Evolutionary conservation across 345 rosid species (phyloP).

Genomic region (Adansonia digitata): DNA sequence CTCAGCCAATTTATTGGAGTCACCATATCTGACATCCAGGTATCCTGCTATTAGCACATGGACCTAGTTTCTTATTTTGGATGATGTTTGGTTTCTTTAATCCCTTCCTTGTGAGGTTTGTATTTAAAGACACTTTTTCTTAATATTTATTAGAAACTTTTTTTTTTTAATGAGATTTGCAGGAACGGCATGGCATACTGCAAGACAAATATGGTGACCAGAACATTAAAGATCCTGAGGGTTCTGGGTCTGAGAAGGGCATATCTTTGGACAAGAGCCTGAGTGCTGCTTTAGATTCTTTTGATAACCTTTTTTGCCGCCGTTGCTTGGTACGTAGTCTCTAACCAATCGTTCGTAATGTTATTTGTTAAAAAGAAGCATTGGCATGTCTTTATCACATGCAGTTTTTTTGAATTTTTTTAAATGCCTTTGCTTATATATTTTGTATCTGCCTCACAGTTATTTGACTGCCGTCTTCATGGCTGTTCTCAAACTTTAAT

Average conservation of each 20-base stretch:
- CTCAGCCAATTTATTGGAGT: slow-evolving; percentile 69
- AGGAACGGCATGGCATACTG: slow-evolving; percentile 72
- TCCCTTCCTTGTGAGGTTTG: background rate
- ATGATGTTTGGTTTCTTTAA: background rate
- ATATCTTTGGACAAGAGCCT: slow-evolving; percentile 74
- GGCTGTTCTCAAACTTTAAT: slow-evolving; percentile 91
- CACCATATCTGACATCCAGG: slow-evolving; percentile 64
- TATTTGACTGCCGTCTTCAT: slow-evolving; percentile 97
- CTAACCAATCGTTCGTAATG: slow-evolving; percentile 11
- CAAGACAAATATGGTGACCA: slow-evolving; percentile 47
- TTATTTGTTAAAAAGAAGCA: background rate
- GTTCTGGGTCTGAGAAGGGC: slow-evolving; percentile 46
- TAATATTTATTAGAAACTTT: slow-evolving; percentile 13
- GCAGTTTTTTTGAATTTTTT: slow-evolving; percentile 13
- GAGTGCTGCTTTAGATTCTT: slow-evolving; percentile 89
- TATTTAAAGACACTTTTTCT: background rate
- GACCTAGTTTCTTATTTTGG: slow-evolving; percentile 16
- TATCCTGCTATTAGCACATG: slow-evolving; percentile 19
- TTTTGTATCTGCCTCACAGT: slow-evolving; percentile 44
- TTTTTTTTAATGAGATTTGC: slow-evolving; percentile 25
- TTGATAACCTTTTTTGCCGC: slow-evolving; percentile 97
- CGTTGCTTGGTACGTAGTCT: slow-evolving; percentile 83
- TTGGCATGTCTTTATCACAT: slow-evolving; percentile 1
- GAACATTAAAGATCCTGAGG: slow-evolving; percentile 35
- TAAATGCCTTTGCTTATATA: slow-evolving; percentile 20